phyloP scores from a whole-genome alignment of 768 basidiomycete species.

The Trametes cubensis region DNA sequence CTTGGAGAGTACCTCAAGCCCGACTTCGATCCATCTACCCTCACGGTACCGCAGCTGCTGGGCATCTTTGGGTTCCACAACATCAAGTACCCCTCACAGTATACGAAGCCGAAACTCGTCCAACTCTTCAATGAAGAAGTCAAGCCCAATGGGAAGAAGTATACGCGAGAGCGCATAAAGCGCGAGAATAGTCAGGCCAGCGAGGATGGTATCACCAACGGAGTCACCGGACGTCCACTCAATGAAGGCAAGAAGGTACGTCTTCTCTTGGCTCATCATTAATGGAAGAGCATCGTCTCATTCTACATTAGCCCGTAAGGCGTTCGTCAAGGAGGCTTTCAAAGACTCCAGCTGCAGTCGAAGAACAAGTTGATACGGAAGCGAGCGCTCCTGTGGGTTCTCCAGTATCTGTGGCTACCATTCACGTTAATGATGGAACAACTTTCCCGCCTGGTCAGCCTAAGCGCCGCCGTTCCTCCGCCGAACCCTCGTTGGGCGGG shows the following conservation, averaged over 20 bases:
- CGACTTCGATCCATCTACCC: conserved; percentile 70
- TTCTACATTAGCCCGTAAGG: conserved; percentile 38
- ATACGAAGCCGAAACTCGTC: conserved; percentile 77
- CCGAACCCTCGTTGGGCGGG: conserved; percentile 67
- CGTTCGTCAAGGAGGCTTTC: conserved; percentile 70
- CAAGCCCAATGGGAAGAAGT: conserved; percentile 55
- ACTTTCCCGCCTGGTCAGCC: conserved; percentile 45
- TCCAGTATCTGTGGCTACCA: not conserved
- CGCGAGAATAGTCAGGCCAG: conserved; percentile 73
- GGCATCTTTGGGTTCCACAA: conserved; percentile 80
- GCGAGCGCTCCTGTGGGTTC: conserved; percentile 47
- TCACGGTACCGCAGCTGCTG: conserved; percentile 82
- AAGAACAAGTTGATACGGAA: conserved; percentile 42
- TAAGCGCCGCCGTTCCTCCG: conserved; percentile 81
- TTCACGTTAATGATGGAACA: conserved; percentile 16
- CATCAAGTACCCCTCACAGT: conserved; percentile 70
- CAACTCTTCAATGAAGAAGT: conserved; percentile 80
- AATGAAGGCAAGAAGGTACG: conserved; percentile 49
- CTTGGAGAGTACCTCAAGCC: conserved; percentile 79
- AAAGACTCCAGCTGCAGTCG: conserved; percentile 46
- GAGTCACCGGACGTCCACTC: conserved; percentile 75
- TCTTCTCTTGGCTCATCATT: not conserved
- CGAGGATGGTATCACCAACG: conserved; percentile 82
- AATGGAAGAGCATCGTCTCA: conserved; percentile 15
- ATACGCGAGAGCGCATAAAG: conserved; percentile 66